Conservation (phyloP, 768 basidiomycete species). For the Lactarius evosmus region DNA sequence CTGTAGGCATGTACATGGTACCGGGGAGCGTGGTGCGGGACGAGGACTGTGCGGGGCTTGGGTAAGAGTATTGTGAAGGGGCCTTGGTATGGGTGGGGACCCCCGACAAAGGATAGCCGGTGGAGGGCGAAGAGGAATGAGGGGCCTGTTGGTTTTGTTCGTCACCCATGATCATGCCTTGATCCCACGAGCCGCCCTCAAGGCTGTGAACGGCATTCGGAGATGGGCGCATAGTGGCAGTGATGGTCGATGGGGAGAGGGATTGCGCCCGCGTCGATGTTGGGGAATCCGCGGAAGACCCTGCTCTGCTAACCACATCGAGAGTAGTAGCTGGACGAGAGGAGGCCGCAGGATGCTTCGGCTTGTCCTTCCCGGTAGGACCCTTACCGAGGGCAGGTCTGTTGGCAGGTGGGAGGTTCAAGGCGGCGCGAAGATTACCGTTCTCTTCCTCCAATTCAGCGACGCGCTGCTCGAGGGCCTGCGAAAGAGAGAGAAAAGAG, state of each 20-base stretch:
- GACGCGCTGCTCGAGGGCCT: slow-evolving; percentile 82
- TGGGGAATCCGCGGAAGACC: slow-evolving; percentile 37
- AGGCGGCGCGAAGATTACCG: slow-evolving; percentile 60
- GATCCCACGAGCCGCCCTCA: slow-evolving; percentile 55
- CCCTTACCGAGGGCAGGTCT: slow-evolving; percentile 75
- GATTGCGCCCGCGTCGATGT: slow-evolving; percentile 56
- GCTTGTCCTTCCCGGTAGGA: slow-evolving; percentile 84
- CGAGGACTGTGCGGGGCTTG: slow-evolving; percentile 31
- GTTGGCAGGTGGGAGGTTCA: slow-evolving; percentile 71
- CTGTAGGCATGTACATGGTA: slow-evolving; percentile 37
- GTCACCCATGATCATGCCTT: slow-evolving; percentile 48
- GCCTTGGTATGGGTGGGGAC: slow-evolving; percentile 16
- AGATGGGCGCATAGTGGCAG: slow-evolving; percentile 44
- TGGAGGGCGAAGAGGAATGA: slow-evolving; percentile 38
- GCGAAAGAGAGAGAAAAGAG: slow-evolving; percentile 34
- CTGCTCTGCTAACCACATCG: slow-evolving; percentile 26
- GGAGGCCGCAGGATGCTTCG: slow-evolving; percentile 37
- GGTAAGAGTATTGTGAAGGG: slow-evolving; percentile 25
- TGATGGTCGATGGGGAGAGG: slow-evolving; percentile 55
- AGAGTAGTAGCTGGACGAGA: slow-evolving; percentile 20
- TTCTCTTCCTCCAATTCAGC: slow-evolving; percentile 85
- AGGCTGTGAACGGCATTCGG: slow-evolving; percentile 37
- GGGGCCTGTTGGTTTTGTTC: slow-evolving; percentile 38
- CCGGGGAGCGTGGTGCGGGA: slow-evolving; percentile 45
- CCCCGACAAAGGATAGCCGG: slow-evolving; percentile 28